Percentiles rank a stretch among this genome's conserved stretches.
phyloP scores from a whole-genome alignment of 441 rosid species.

The Isatis lusitanica region DNA sequence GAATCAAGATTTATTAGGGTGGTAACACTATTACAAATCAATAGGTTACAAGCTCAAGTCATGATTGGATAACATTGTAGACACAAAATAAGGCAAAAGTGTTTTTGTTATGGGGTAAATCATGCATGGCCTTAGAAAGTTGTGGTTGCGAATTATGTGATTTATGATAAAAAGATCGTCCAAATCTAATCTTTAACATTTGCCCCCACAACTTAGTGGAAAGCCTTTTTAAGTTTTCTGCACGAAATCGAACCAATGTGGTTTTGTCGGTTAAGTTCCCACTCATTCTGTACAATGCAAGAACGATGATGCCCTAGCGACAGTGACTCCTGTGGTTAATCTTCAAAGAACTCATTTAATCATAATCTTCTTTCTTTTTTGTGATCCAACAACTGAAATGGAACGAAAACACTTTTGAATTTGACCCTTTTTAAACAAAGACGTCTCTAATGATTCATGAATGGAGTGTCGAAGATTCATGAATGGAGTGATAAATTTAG shows the following conservation, averaged over 20 bases:
- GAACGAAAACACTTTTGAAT: not conserved
- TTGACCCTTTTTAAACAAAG: not conserved
- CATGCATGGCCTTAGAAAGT: constrained; percentile 23
- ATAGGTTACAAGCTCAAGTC: not conserved
- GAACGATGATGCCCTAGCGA: constrained; percentile 14
- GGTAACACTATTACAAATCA: not conserved
- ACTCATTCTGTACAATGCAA: constrained; percentile 12
- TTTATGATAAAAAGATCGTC: constrained; percentile 13
- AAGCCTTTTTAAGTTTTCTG: constrained; percentile 1
- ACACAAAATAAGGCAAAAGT: not conserved
- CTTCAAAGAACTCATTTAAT: not conserved
- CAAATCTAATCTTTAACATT: constrained; percentile 22
- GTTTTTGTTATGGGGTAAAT: not conserved
- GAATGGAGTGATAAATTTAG: not conserved
- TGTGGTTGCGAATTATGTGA: constrained; percentile 19
- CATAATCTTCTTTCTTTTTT: constrained; percentile 2
- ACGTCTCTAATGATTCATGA: not conserved
- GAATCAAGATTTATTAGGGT: not conserved
- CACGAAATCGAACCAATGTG: constrained; percentile 31
- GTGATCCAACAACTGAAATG: not conserved
- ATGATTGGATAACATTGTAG: not conserved
- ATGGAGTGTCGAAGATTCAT: no score
- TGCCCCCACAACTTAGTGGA: constrained; percentile 34
- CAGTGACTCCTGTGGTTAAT: constrained; percentile 25
- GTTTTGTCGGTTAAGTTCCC: constrained; percentile 31